These are phyloP conservation scores for Blastomyces silverae DNA, from an alignment of 2,329 filamentous ascomycete genomes.

Conservation along the genomic window DNA sequence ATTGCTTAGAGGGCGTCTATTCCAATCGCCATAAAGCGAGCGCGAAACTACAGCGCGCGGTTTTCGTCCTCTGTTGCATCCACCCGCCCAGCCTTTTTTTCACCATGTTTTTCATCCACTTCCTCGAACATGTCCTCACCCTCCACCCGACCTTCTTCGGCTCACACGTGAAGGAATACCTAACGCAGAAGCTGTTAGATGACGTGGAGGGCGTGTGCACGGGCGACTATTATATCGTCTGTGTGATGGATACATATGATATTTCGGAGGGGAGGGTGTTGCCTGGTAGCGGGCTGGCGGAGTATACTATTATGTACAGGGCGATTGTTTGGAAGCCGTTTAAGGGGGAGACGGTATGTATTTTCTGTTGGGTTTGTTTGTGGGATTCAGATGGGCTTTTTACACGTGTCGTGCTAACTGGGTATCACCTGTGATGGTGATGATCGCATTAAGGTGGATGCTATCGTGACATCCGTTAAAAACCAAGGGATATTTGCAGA, in stretches of 20 bases:
- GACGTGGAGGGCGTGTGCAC: slow-evolving; percentile 95
- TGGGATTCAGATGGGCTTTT: not conserved
- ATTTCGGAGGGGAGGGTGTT: slow-evolving; percentile 90
- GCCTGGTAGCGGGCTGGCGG: slow-evolving; percentile 81
- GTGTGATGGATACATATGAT: slow-evolving; percentile 93
- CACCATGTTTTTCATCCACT: slow-evolving; percentile 96
- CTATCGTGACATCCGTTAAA: slow-evolving; percentile 85
- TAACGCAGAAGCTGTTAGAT: slow-evolving; percentile 79
- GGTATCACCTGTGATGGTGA: slow-evolving; percentile 28
- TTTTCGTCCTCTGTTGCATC: not conserved
- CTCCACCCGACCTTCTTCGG: slow-evolving; percentile 97
- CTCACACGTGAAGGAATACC: slow-evolving; percentile 82
- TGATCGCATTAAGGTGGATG: slow-evolving; percentile 65
- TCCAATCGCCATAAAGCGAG: not conserved
- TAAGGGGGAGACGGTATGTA: slow-evolving; percentile 87
- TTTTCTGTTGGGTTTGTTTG: slow-evolving; percentile 18
- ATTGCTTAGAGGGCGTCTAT: not conserved
- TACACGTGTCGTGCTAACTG: not conserved
- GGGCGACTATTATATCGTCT: slow-evolving; percentile 94
- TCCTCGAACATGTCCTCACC: slow-evolving; percentile 88
- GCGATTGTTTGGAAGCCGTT: slow-evolving; percentile 98
- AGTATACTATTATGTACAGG: slow-evolving; percentile 91
- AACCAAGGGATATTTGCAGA: slow-evolving; percentile 70
- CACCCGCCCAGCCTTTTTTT: slow-evolving; percentile 6
- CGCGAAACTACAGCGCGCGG: not conserved